Evolutionary conservation across 2,329 filamentous ascomycete genomes (phyloP).

Genomic region (Colletotrichum liaoningense): DNA sequence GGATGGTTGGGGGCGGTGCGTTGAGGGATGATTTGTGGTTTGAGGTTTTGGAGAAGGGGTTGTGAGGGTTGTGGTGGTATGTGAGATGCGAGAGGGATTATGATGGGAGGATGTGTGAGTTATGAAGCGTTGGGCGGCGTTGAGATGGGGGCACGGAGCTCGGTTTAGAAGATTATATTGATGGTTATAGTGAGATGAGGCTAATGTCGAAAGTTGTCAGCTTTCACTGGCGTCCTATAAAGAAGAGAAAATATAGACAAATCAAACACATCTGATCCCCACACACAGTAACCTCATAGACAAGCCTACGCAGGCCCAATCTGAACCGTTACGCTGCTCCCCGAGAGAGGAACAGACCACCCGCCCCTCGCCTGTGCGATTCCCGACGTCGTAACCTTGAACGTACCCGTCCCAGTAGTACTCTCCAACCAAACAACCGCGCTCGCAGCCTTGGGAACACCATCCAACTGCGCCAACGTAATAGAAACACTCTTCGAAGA

Average conservation of each 20-base stretch:
- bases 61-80: conserved; percentile 31
- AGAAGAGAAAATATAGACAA: neutral
- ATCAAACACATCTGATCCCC: neutral
- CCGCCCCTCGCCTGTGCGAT: conserved; percentile 37
- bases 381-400: conserved; percentile 22
- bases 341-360: conserved; percentile 24
- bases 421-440: conserved; percentile 51
- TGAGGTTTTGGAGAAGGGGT: conserved; percentile 52
- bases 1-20: conserved; percentile 48
- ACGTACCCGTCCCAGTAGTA: conserved; percentile 32
- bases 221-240: neutral
- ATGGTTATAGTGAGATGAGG: neutral
- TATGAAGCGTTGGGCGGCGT: neutral
- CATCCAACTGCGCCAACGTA: conserved; percentile 44
- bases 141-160: neutral
- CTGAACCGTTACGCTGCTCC: neutral
- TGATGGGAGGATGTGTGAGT: neutral
- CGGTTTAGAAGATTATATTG: fast-evolving
- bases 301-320: conserved; percentile 43
- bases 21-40: conserved; percentile 58
- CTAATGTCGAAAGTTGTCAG: too few species aligned
- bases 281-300: neutral
- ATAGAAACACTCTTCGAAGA: conserved; percentile 41
- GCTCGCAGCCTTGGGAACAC: conserved; percentile 41
- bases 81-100: neutral